Evolutionary conservation across 129 eudicot species (phyloP), one percentile per base, ranked within the genome.

Genomic region (Artemisia argyi): DNA sequence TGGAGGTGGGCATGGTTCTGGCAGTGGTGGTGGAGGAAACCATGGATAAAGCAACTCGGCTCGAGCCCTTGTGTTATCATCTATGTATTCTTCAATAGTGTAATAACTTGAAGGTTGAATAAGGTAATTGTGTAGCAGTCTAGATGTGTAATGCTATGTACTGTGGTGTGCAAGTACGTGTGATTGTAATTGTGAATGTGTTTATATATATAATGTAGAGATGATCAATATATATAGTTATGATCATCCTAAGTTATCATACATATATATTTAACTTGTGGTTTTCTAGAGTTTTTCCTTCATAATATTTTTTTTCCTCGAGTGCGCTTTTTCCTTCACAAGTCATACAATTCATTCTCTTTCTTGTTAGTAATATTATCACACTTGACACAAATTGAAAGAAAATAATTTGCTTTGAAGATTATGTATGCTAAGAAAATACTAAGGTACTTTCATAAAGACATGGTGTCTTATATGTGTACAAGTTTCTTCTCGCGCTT

Each of bases 1-100:
- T 76, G 96, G 92, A 3, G 71, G 79, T 11, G 91, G 89, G 65
- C 81, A 73, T 26, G 88, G 88, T n/a, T 30, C 10, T 11, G 91
- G 91, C 1, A 24, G 69, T 26, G 87, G 91, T 5, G 5, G 68
- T 2, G 68, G 75, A 10, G 66, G 65, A 35, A 47, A 73, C 47
- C 85, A 61, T 14, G 82, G 74, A 61, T 78, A 17, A 75, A 50
- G 51, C 5, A 5, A 48, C 4, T 1, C 5, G 3, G 30, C 4
- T 1, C 20, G 12, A 5, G 42, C 71, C 20, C n/a, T 53, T 26
- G 19, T 55, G 53, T 53, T 42, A 63, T 56, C 44, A 24, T 57
- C 7, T 61, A 61, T 61, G 61, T 16, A 63, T 54, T 61, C 11
- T 71, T 54, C 56, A 54, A 6, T 53, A 77, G 69, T 77, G 44